A percentile compares a stretch with the other conserved stretches of the same genome.
These are phyloP conservation scores for Diophrys sp. DNA, from an alignment of 73 alveolate genomes.

Conservation along the genomic window DNA sequence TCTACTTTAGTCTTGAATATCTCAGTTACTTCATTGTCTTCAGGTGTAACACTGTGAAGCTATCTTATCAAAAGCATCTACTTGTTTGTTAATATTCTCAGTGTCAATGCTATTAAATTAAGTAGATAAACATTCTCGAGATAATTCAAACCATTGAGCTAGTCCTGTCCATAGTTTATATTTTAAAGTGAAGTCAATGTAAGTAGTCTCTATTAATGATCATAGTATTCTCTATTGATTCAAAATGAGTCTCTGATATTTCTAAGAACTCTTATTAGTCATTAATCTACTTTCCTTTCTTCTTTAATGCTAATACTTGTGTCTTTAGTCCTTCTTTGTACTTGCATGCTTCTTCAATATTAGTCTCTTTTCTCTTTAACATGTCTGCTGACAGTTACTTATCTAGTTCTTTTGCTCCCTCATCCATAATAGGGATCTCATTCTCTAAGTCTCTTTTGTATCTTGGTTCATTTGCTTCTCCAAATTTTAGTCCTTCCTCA, in stretches of 20 bases:
- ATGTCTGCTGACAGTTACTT: conserved; percentile 30
- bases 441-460: conserved; percentile 68
- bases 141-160: conserved; percentile 65
- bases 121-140: conserved; percentile 71
- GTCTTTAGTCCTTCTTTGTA: conserved; percentile 35
- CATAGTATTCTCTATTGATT: conserved; percentile 56
- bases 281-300: conserved; percentile 67
- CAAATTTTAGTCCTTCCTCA: conserved; percentile 73
- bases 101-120: conserved; percentile 70
- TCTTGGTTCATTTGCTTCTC: conserved; percentile 69
- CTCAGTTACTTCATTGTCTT: conserved; percentile 67
- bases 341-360: conserved; percentile 22
- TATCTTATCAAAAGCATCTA: conserved; percentile 61
- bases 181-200: conserved; percentile 61
- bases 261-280: conserved; percentile 70
- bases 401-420: conserved; percentile 20
- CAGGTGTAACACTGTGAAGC: conserved; percentile 63
- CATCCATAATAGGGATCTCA: conserved; percentile 38
- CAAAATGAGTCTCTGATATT: conserved; percentile 70
- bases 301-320: conserved; percentile 43
- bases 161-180: conserved; percentile 78
- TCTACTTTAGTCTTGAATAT: conserved; percentile 66
- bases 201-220: conserved; percentile 50
- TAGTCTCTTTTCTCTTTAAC: conserved; percentile 38
- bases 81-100: conserved; percentile 72